These are phyloP conservation scores for Podospora tetraspora DNA, from an alignment of 495 filamentous ascomycete genomes.

Conservation along the genomic window DNA sequence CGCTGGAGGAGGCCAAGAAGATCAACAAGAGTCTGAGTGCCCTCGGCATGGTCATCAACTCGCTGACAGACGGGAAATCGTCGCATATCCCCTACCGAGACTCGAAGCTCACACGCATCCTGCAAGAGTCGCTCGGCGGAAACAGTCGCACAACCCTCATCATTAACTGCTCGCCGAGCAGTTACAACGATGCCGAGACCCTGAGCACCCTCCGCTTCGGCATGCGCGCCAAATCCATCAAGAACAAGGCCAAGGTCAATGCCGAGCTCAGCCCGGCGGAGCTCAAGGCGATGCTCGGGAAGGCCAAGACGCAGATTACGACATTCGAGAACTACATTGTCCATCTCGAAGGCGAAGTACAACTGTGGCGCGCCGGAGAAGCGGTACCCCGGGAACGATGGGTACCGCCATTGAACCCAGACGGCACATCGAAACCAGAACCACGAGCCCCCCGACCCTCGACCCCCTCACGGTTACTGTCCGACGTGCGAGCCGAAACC, in stretches of 20 bases:
- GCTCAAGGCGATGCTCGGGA: conserved; percentile 84
- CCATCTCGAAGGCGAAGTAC: conserved; percentile 79
- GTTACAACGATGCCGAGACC: conserved; percentile 96
- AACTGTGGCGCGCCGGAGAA: conserved; percentile 81
- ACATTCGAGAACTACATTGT: conserved; percentile 82
- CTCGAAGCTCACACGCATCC: conserved; percentile 93
- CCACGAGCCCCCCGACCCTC: conserved; percentile 59
- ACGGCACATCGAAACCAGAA: conserved; percentile 56
- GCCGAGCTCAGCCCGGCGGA: conserved; percentile 93
- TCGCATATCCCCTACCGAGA: conserved; percentile 94
- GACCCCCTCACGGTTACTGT: conserved; percentile 74
- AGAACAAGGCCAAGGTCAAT: conserved; percentile 99
- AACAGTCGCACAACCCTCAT: conserved; percentile 96
- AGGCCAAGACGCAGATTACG: conserved; percentile 83
- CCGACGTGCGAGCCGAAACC: conserved; percentile 73
- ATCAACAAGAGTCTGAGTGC: conserved; percentile 99
- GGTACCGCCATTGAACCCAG: conserved; percentile 54
- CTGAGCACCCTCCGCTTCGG: conserved; percentile 91
- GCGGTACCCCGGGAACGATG: conserved; percentile 76
- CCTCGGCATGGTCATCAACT: conserved; percentile 97
- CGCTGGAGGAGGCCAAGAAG: conserved; percentile 97
- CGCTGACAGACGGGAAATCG: conserved; percentile 97
- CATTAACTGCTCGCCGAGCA: conserved; percentile 96
- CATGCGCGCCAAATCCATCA: conserved; percentile 95
- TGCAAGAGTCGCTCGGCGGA: conserved; percentile 94